Percentiles rank a stretch among this genome's conserved stretches.
Evolutionary conservation across 805 yeast species (phyloP).

Genomic region (Kodamaea laetipori): DNA sequence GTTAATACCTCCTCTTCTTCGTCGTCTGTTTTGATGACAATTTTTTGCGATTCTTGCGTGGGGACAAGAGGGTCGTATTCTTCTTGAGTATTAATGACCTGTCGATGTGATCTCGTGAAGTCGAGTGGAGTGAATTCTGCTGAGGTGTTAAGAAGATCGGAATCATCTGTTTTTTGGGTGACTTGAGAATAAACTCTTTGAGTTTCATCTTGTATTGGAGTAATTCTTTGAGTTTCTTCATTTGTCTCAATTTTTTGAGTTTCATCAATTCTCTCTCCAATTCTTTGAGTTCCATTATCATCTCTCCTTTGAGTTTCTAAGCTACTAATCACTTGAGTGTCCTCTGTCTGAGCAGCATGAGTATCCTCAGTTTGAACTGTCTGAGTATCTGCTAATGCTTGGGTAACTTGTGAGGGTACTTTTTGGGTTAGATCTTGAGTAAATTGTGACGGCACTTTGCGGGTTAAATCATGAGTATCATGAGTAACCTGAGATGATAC

Average conservation of each 20-base stretch:
- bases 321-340: constrained; percentile 16
- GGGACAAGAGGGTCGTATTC: constrained; percentile 5
- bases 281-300: constrained; percentile 12
- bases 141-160: no score
- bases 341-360: constrained; percentile 9
- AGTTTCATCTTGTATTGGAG: neutral
- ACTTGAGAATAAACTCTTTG: neutral
- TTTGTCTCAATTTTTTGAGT: constrained; percentile 13
- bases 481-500: no score
- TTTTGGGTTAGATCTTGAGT: neutral
- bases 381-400: constrained; percentile 8
- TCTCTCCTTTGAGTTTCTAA: constrained; percentile 6
- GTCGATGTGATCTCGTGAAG: constrained; percentile 27
- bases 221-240: neutral
- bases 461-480: no score
- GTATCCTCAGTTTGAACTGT: no score
- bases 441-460: no score
- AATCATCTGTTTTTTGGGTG: neutral
- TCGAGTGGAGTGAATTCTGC: neutral
- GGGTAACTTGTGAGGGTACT: neutral
- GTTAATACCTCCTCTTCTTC: constrained; percentile 16
- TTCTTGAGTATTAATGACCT: constrained; percentile 37
- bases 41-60: neutral
- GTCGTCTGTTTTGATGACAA: constrained; percentile 20
- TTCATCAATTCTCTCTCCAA: constrained; percentile 6